Base-by-base conservation (phyloP, 2,329 filamentous ascomycete species). In the Didymella segeticola region DNA sequence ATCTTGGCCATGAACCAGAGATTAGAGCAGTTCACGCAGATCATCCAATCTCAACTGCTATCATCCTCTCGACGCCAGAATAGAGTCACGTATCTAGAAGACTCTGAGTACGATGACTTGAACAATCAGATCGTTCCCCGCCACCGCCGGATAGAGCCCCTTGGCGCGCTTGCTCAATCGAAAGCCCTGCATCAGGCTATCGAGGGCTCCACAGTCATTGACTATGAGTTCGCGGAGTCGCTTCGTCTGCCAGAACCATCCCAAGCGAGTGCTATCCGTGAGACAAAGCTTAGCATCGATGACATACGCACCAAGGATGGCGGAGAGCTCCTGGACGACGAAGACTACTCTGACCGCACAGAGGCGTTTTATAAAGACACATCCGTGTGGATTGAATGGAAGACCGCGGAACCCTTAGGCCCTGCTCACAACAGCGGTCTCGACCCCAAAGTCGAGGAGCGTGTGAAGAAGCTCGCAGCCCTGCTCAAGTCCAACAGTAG, bases 301-400 rank as follows among this genome's bases (percentile, higher is more conserved):
- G 29, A 23, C 10, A 45, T 34, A 9, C 7, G 4, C 14, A 33
- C n/a, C 25, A 22, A 11, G 8, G 15, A 6, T n/a, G n/a, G n/a
- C n/a, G n/a, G 17, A 15, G 5, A 37, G 4, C n/a, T n/a, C n/a
- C n/a, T 17, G 19, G 39, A 43, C 3, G 39, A 43, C 7, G n/a
- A 20, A 1, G 26, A 43, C 11, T 25, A 62, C 8, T 64, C 50
- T 17, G 56, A 63, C 6, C 71, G 71, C 9, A 64, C 64, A 10
- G 71, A 73, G 27, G 39, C 15, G 10, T 19, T 11, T 5, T 47
- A 47, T 14, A 12, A 38, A 5, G 17, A 66, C 49, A 42, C 64
- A 52, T 43, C 33, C 10, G 70, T 75, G 8, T 75, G 73, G 72
- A 68, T 76, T 15, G 74, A 76, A 60, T 76, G 72, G 71, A 75